Evolutionary conservation across 2,329 filamentous ascomycete species (phyloP), one percentile per base, ranked within the genome.

Genomic region (Nannizziopsis arthrosporioides): DNA sequence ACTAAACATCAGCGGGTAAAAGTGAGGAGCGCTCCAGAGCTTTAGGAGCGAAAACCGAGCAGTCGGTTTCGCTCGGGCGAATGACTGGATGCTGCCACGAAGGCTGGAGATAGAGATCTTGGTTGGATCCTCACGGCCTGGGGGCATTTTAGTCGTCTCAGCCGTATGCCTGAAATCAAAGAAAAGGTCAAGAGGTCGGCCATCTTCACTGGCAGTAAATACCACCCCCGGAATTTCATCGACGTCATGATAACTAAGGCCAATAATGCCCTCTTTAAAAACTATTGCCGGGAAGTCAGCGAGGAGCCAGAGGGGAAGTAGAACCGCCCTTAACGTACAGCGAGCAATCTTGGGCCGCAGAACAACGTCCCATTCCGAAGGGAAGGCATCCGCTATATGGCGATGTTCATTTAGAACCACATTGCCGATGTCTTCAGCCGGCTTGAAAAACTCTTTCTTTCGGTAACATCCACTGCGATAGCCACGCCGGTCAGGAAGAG

Each of bases 1-100:
- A 8, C 65, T 64, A 15, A 73, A 56, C 68, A 70, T 72, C 12
- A 72, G 61, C 5, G 72, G 71, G 54, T 69, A 74, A 59, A 74
- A 75, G 55, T 73, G 68, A 5, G 70, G 66, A 1, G 70, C 66
- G 7, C 66, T 69, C 71, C 70, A 75, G 40, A 74, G 52, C 5
- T 68, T 61, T 1, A 75, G 61, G 11, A 72, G 50, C 0, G 70
- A 63, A 56, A 75, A 75, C 5, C 59, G 57, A 11, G 68, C 65
- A 4, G 51, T 43, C 44, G 37, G 37, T 37, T 19, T 46, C 15
- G 22, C 31, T 30, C 22, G 5, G 12, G 44, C 38, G 35, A 48
- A 44, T 17, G 48, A 15, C 54, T 57, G 5, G 65, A 67, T 1
- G 52, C 53, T 0, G 51, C 52, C 39, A 31, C 49, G 49, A 2